Conservation (phyloP, 2,329 filamentous ascomycete species). For the Pseudogymnoascus sp. region DNA sequence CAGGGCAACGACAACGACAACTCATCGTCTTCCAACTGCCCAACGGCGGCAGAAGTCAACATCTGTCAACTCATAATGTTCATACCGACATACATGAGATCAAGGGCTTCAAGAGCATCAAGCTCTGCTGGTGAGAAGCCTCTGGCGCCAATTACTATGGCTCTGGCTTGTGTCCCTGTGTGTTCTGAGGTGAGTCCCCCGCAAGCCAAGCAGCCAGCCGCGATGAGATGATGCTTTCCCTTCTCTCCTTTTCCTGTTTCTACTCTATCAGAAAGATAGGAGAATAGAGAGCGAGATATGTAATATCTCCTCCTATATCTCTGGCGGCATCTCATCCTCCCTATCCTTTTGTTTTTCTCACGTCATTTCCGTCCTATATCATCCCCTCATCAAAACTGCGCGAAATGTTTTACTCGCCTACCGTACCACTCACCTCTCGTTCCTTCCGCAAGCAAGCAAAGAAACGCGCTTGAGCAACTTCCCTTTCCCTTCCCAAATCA, state of each 20-base stretch:
- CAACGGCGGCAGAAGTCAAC: background rate
- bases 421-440: background rate
- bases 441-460: conserved; percentile 3
- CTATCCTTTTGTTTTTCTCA: background rate
- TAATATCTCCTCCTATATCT: background rate
- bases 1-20: background rate
- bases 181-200: background rate
- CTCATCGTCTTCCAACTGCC: background rate
- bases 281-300: background rate
- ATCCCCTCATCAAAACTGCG: background rate
- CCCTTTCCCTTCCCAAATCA: background rate
- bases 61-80: conserved; percentile 4
- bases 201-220: background rate
- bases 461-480: conserved; percentile 7
- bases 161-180: background rate
- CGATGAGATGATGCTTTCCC: background rate
- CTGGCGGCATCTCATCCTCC: background rate
- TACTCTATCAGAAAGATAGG: background rate
- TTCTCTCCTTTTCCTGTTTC: background rate
- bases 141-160: background rate
- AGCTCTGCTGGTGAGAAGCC: background rate
- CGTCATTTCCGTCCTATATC: background rate
- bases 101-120: background rate
- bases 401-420: background rate
- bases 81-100: background rate